Conservation (phyloP, 2,329 filamentous ascomycete species). For the Aspergillus fumigatiaffinis region DNA sequence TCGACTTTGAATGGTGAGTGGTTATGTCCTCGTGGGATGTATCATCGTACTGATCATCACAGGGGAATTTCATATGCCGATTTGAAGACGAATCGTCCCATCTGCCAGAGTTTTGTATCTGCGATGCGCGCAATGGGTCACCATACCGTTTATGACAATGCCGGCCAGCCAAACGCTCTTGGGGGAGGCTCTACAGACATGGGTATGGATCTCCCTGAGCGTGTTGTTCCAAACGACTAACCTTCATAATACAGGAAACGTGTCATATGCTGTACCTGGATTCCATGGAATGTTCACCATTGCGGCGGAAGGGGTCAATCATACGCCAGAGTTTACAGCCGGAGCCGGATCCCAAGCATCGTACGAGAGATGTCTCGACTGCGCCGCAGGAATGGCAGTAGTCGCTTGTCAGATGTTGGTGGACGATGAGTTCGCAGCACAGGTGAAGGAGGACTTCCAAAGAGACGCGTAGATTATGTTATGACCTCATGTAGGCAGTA, state of each 20-base stretch:
- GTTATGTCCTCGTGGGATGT: not conserved
- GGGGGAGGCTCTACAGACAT: conserved; percentile 27
- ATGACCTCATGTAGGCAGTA: too few species aligned
- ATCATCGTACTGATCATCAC: too few species aligned
- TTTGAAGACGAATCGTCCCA: conserved; percentile 26
- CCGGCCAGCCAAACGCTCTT: conserved; percentile 12
- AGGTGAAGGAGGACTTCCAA: conserved; percentile 23
- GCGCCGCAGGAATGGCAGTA: conserved; percentile 29
- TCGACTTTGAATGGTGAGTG: conserved; percentile 26
- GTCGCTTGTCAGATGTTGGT: conserved; percentile 27
- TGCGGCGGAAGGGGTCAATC: conserved; percentile 46
- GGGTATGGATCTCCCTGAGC: conserved; percentile 11
- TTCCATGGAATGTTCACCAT: conserved; percentile 41
- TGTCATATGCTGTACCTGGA: conserved; percentile 44
- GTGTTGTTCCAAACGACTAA: too few species aligned
- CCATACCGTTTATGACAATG: conserved; percentile 17
- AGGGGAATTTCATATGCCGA: conserved; percentile 29
- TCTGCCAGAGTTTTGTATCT: conserved; percentile 27
- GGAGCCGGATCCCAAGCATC: conserved; percentile 49
- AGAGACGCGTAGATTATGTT: conserved; percentile 1
- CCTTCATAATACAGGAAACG: conserved; percentile 31
- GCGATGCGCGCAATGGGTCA: conserved; percentile 28
- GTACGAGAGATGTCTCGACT: conserved; percentile 40
- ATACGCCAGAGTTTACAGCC: conserved; percentile 51
- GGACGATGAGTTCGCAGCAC: conserved; percentile 25